Conservation (phyloP, 306 rosid genomes). For the Sesbania bispinosa region DNA sequence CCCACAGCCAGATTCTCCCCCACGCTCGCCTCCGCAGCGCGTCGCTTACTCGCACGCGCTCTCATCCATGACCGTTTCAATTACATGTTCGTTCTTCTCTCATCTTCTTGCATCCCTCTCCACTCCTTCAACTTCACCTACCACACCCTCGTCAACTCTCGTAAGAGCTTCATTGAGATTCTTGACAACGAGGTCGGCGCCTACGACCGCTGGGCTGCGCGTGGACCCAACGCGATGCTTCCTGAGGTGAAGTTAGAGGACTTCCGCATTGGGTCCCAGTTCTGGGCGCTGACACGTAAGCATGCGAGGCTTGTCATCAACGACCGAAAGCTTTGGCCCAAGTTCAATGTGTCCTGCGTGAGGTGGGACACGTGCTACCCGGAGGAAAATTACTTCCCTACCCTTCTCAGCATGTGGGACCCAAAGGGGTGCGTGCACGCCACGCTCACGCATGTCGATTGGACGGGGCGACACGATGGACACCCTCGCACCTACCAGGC, state of each 20-base stretch:
- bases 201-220: conserved; percentile 65
- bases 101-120: conserved; percentile 63
- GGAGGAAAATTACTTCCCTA: conserved; percentile 73
- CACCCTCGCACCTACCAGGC: conserved; percentile 60
- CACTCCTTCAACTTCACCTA: conserved; percentile 65
- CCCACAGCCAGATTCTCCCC: conserved; percentile 43
- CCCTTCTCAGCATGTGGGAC: conserved; percentile 62
- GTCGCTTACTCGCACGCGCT: conserved; percentile 57
- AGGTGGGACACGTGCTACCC: conserved; percentile 53
- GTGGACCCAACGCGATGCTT: conserved; percentile 57
- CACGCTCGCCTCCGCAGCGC: conserved; percentile 50
- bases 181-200: conserved; percentile 32
- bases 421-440: conserved; percentile 47
- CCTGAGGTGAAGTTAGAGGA: conserved; percentile 57
- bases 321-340: conserved; percentile 45
- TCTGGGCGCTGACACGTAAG: conserved; percentile 68
- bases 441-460: conserved; percentile 78
- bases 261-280: conserved; percentile 70
- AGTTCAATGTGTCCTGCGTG: conserved; percentile 56
- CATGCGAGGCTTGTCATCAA: conserved; percentile 53
- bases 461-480: conserved; percentile 48
- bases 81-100: conserved; percentile 54
- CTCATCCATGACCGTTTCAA: conserved; percentile 52
- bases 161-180: conserved; percentile 69
- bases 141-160: conserved; percentile 28